A percentile compares a stretch with the other conserved stretches of the same genome.
Conservation (phyloP, 2,329 filamentous ascomycete genomes). For the Ceratocystis huliohia region DNA sequence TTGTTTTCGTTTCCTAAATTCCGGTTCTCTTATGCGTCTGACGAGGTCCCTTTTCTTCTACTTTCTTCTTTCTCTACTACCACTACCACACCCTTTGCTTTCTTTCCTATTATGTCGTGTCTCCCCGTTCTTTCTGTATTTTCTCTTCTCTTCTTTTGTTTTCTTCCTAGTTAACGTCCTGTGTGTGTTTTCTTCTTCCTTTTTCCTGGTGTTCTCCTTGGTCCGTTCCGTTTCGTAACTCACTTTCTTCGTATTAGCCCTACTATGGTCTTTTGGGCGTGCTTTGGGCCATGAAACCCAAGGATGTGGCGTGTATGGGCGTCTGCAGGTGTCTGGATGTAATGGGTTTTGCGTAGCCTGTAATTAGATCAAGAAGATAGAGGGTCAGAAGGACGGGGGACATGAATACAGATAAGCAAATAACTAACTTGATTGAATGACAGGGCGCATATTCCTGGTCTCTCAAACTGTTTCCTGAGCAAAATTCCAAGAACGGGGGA, state of each 20-base stretch:
- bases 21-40: constrained; percentile 12
- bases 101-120: neutral
- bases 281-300: too few relatives aligned
- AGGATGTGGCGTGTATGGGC: too few relatives aligned
- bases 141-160: neutral
- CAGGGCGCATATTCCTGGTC: too few relatives aligned
- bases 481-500: neutral
- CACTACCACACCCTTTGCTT: neutral
- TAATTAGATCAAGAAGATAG: too few relatives aligned
- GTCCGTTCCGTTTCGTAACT: neutral
- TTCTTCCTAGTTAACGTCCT: neutral
- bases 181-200: neutral
- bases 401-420: too few relatives aligned
- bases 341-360: too few relatives aligned
- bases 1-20: constrained; percentile 9
- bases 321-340: too few relatives aligned
- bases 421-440: too few relatives aligned
- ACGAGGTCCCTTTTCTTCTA: constrained; percentile 11
- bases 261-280: neutral
- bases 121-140: neutral
- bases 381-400: too few relatives aligned
- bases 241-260: neutral
- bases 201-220: neutral
- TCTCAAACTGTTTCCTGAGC: too few relatives aligned
- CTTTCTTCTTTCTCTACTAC: constrained; percentile 12